phyloP scores from a whole-genome alignment of 257 asterid genomes.

The Mentha longifolia region DNA sequence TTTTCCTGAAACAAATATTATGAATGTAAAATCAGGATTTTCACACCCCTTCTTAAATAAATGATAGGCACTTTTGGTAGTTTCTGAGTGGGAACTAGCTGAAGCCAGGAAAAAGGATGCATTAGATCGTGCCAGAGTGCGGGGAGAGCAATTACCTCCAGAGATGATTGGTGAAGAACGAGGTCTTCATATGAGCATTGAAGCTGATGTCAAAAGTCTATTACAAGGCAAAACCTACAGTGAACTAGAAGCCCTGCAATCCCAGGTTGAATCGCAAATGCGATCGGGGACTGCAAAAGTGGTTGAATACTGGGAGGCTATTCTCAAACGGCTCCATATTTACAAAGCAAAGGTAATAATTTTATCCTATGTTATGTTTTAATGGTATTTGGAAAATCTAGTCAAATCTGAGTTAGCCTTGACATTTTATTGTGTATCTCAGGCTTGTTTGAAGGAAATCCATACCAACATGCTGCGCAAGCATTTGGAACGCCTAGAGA shows the following conservation, averaged over 20 bases:
- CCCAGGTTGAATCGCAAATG: constrained; percentile 86
- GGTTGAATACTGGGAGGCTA: constrained; percentile 95
- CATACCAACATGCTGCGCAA: constrained; percentile 80
- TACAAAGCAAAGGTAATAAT: constrained; percentile 82
- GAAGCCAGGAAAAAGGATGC: constrained; percentile 88
- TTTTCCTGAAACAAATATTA: background rate
- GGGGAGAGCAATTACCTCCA: constrained; percentile 82
- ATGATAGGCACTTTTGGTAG: constrained; percentile 75
- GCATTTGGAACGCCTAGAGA: constrained; percentile 73
- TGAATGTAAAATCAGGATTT: background rate
- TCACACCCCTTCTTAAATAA: constrained; percentile 11
- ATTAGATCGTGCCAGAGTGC: constrained; percentile 89
- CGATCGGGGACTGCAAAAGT: constrained; percentile 89
- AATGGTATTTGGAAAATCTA: constrained; percentile 17
- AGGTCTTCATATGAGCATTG: constrained; percentile 83
- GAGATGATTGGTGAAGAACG: constrained; percentile 87
- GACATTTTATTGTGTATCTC: constrained; percentile 36
- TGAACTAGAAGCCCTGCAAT: constrained; percentile 66
- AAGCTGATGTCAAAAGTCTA: constrained; percentile 74
- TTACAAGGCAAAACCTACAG: constrained; percentile 69
- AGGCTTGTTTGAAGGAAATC: constrained; percentile 90
- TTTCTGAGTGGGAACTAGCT: constrained; percentile 90
- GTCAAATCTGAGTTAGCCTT: constrained; percentile 14
- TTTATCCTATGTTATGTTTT: constrained; percentile 9
- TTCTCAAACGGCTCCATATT: constrained; percentile 82